Evolutionary conservation across 2,329 filamentous ascomycete genomes (phyloP).

Genomic region (Arthroderma sp.): DNA sequence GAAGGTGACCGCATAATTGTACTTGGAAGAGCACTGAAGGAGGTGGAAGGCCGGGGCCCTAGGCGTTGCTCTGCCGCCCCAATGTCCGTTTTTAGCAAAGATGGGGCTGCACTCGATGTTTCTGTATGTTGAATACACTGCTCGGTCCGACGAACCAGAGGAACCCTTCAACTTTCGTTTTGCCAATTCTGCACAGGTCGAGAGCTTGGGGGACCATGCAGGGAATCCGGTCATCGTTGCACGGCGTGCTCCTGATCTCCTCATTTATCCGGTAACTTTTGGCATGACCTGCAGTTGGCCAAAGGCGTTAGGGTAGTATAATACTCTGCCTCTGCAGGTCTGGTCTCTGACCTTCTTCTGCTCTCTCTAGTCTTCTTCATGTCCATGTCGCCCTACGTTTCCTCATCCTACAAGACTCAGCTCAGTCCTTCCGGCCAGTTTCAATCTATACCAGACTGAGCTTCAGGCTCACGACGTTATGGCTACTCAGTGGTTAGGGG

Average conservation of each 20-base stretch:
- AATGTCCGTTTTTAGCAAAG: not conserved
- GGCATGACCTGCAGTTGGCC: not conserved
- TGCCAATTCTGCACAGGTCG: not conserved
- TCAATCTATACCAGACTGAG: not conserved
- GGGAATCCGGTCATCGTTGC: not conserved
- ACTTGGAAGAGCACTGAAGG: too few relatives aligned
- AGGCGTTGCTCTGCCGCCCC: not conserved
- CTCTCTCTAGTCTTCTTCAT: not conserved
- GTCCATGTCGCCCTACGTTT: not conserved
- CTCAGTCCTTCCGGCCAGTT: not conserved
- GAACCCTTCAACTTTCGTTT: not conserved
- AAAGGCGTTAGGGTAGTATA: not conserved
- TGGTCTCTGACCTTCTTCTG: not conserved
- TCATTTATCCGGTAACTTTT: not conserved
- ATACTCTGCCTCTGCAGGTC: not conserved
- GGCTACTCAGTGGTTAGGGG: constrained; percentile 4
- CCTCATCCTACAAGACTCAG: constrained; percentile 1
- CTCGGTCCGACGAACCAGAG: not conserved
- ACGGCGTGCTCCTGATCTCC: not conserved
- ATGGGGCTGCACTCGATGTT: not conserved
- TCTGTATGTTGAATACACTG: not conserved
- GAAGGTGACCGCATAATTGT: too few relatives aligned
- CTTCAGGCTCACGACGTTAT: not conserved
- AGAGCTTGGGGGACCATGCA: not conserved
- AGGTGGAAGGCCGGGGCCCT: too few relatives aligned